A percentile compares a stretch with the other conserved stretches of the same genome.
phyloP scores from a whole-genome alignment of 352 stramenopile genomes.

The Phytophthora pistaciae region DNA sequence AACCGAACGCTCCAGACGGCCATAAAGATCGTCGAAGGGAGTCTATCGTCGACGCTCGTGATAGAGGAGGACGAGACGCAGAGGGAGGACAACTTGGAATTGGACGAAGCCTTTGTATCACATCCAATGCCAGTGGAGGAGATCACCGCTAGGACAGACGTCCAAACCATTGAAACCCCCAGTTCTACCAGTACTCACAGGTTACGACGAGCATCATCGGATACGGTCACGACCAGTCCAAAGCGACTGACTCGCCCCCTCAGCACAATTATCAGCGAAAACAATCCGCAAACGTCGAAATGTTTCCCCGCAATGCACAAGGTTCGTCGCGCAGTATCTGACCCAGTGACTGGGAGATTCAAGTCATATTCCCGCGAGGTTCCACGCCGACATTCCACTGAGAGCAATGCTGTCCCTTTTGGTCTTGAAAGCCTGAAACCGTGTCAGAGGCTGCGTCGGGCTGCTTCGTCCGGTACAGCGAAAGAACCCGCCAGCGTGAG shows the following conservation, averaged over 20 bases:
- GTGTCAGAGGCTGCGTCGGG: background rate
- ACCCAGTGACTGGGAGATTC: background rate
- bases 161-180: background rate
- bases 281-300: background rate
- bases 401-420: background rate
- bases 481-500: background rate
- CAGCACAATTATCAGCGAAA: background rate
- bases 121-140: background rate
- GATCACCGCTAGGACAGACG: background rate
- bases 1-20: conserved; percentile 33
- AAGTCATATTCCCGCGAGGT: background rate
- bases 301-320: conserved; percentile 3
- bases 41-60: conserved; percentile 12
- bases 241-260: background rate
- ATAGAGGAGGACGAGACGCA: conserved; percentile 10
- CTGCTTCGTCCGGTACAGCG: background rate
- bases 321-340: conserved; percentile 1
- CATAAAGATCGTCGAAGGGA: conserved; percentile 43
- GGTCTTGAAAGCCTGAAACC: background rate
- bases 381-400: background rate
- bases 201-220: conserved; percentile 3
- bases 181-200: background rate
- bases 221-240: conserved; percentile 1
- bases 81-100: conserved; percentile 1
- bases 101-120: background rate